These are phyloP conservation scores for Thermoascus crustaceus DNA, from an alignment of 2,329 filamentous ascomycete genomes.

Conservation along the genomic window DNA sequence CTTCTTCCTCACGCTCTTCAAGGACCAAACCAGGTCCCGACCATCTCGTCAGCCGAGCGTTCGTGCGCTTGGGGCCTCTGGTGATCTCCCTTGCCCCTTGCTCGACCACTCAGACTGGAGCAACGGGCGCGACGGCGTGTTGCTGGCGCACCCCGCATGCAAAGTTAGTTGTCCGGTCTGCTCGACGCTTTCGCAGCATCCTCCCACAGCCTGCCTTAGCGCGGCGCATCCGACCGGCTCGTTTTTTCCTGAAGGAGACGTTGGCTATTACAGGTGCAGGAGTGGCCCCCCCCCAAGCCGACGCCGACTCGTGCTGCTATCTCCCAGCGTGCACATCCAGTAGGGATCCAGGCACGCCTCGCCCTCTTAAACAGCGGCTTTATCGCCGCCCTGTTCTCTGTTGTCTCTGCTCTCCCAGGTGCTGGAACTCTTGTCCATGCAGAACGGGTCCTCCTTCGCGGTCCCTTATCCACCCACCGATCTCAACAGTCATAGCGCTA, in stretches of 20 bases:
- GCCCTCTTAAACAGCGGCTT: conserved; percentile 6
- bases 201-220: conserved; percentile 2
- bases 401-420: conserved; percentile 6
- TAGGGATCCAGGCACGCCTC: conserved; percentile 7
- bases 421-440: conserved; percentile 33
- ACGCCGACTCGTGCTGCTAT: no score
- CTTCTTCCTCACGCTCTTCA: no score
- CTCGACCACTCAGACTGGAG: neutral
- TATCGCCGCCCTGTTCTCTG: conserved; percentile 3
- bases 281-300: no score
- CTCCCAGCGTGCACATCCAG: no score
- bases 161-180: conserved; percentile 15
- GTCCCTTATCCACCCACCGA: conserved; percentile 15
- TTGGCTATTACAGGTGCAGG: no score
- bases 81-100: neutral
- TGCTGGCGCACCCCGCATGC: conserved; percentile 16
- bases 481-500: conserved; percentile 13
- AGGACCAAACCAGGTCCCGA: no score
- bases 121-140: neutral
- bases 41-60: no score
- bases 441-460: conserved; percentile 22
- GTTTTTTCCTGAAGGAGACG: no score
- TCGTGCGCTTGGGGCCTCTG: conserved; percentile 1
- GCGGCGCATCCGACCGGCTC: neutral
- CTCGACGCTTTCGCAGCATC: conserved; percentile 12